phyloP scores from a whole-genome alignment of 139 green algal species.

The Zygnema cylindricum region DNA sequence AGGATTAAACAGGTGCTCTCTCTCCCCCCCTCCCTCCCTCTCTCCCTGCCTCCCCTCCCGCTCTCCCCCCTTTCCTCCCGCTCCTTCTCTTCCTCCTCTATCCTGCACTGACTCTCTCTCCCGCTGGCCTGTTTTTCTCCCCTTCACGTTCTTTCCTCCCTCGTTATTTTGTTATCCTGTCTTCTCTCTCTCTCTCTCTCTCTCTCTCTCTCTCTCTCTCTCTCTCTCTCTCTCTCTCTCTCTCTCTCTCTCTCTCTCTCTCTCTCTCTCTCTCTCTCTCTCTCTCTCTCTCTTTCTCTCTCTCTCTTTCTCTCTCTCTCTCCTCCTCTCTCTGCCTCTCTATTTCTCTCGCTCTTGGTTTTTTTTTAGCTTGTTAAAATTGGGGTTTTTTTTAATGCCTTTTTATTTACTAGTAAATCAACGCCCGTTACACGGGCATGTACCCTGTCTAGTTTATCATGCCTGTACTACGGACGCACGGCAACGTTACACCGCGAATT shows the following conservation, averaged over 20 bases:
- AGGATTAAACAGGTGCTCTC: constrained; percentile 68
- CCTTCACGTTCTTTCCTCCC: not conserved
- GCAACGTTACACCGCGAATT: no score
- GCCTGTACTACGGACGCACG: no score
- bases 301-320: not conserved
- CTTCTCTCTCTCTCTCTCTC: not conserved
- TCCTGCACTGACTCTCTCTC: not conserved
- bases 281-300: not conserved
- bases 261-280: not conserved
- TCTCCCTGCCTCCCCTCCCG: not conserved
- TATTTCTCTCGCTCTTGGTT: no score
- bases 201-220: not conserved
- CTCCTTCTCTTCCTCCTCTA: no score
- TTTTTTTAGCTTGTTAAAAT: no score
- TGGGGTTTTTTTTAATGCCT: no score
- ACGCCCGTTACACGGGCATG: no score
- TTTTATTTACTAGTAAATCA: no score
- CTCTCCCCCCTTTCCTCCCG: not conserved
- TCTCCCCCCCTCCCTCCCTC: not conserved
- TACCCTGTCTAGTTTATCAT: no score
- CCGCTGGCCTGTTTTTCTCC: not conserved
- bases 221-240: no score
- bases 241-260: not conserved
- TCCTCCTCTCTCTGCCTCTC: no score
- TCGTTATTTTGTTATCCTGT: no score